Percentiles rank a stretch among this genome's conserved stretches.
phyloP scores from a whole-genome alignment of 345 rosid genomes.

The Pistacia atlantica region DNA sequence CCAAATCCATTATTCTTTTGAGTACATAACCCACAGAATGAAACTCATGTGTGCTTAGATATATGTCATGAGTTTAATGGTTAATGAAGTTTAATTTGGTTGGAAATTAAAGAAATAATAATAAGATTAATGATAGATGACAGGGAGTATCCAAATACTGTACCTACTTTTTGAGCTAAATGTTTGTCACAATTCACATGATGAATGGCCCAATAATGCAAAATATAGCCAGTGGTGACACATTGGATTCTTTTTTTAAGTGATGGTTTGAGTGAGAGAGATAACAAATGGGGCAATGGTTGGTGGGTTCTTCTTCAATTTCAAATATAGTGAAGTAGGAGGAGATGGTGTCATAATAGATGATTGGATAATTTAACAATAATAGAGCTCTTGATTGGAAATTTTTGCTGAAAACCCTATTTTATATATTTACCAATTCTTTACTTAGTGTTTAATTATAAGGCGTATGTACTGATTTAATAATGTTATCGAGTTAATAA shows the following conservation, averaged over 20 bases:
- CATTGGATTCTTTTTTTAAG: conserved; percentile 21
- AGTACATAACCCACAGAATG: too few species aligned
- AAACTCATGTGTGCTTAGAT: too few species aligned
- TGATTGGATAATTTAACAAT: too few species aligned
- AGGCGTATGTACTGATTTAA: too few species aligned
- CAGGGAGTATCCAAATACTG: not conserved
- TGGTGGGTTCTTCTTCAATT: conserved; percentile 5
- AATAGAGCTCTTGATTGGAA: too few species aligned
- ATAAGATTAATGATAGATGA: not conserved
- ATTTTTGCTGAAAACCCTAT: too few species aligned
- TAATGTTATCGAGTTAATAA: too few species aligned
- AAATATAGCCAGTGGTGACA: not conserved
- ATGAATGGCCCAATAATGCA: conserved; percentile 8
- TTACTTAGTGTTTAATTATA: too few species aligned
- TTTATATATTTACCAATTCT: too few species aligned
- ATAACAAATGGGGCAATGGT: not conserved
- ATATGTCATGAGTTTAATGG: too few species aligned
- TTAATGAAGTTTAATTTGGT: not conserved
- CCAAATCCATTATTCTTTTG: too few species aligned
- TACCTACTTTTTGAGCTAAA: not conserved
- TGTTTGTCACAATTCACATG: conserved; percentile 7
- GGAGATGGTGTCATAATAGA: too few species aligned
- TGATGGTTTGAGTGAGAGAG: not conserved
- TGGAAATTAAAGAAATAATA: not conserved
- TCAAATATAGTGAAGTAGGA: not conserved